These are phyloP conservation scores for Ophiocordyceps camponoti-leonardi DNA, from an alignment of 2,329 filamentous ascomycete species.

Conservation along the genomic window DNA sequence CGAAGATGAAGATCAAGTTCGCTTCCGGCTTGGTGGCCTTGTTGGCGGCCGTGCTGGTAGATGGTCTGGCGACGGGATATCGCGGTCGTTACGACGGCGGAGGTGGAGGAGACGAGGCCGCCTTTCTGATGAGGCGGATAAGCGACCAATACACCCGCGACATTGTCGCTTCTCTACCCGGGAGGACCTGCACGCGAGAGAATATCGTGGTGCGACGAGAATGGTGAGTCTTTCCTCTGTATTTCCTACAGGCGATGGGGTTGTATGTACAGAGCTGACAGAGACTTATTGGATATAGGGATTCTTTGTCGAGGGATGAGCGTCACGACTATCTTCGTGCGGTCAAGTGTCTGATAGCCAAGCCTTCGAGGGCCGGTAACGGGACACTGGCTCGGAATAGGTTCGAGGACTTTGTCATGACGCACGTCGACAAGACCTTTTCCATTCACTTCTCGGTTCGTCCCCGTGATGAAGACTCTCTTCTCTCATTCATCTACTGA, in stretches of 20 bases:
- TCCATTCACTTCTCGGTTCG: slow-evolving; percentile 12
- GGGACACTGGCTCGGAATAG: not conserved
- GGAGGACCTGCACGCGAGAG: not conserved
- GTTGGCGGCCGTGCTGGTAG: not conserved
- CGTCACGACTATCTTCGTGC: slow-evolving; percentile 22
- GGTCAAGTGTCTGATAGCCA: slow-evolving; percentile 18
- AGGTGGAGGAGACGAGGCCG: not conserved
- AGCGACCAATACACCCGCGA: not conserved
- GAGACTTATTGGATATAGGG: too few species aligned
- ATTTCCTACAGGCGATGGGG: too few species aligned
- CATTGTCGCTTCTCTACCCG: not conserved
- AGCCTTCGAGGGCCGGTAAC: not conserved
- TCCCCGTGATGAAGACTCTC: too few species aligned
- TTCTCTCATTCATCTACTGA: too few species aligned
- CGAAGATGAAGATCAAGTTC: not conserved
- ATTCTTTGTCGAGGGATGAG: slow-evolving; percentile 13
- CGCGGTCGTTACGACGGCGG: not conserved
- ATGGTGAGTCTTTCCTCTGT: not conserved
- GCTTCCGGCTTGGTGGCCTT: not conserved
- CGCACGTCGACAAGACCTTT: slow-evolving; percentile 21
- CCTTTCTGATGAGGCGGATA: not conserved
- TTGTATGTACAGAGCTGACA: too few species aligned
- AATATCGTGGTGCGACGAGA: not conserved
- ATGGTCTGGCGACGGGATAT: not conserved
- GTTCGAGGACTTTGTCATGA: slow-evolving; percentile 22